Evolutionary conservation across 2,329 filamentous ascomycete genomes (phyloP), one percentile per base, ranked within the genome.

Genomic region (Cryphonectria radicalis): DNA sequence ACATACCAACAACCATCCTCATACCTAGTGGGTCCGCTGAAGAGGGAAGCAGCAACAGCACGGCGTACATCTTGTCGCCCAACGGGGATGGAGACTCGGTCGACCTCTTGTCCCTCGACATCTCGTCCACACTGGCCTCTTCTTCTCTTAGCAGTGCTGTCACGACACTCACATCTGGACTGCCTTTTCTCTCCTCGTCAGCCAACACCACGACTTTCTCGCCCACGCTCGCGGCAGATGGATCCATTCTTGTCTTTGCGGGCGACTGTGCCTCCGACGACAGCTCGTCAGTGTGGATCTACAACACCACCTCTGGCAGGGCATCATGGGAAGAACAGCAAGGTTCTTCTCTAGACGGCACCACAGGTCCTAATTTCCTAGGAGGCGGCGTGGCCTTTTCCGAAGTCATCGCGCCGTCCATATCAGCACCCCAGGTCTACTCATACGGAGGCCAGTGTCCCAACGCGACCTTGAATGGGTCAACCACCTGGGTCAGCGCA

Each of bases 361-460:
- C 73, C 72, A 78, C 74, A n/a, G 81, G 78, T 0, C 87, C 88
- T 0, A 85, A 83, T 69, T 87, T 87, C 74, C 82, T 90, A 1
- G 87, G 87, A 17, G 82, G 82, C 14, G 82, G 89, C 19, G 84
- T 96, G 67, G 85, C 90, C 35, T 97, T 94, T 79, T 91, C 93
- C 28, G 86, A 85, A 43, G 87, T 84, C 50, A 82, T 89, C 63
- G 85, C 84, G 53, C 88, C 86, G 0, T 79, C 82, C 40, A 82
- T 86, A 72, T 86, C 87, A 13, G 81, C 85, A 60, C 87, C 89
- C 0, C 84, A 84, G 14, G 81, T 92, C 28, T 97, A 94, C 78
- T 83, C 91, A 8, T 98, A 97, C 80, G 95, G 94, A 50, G 95
- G 95, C 75, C 97, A 98, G 94, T 98, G 95, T 77, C 91, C 92